Base-by-base conservation (phyloP, 306 rosid species). In the Citrullus colocynthis region DNA sequence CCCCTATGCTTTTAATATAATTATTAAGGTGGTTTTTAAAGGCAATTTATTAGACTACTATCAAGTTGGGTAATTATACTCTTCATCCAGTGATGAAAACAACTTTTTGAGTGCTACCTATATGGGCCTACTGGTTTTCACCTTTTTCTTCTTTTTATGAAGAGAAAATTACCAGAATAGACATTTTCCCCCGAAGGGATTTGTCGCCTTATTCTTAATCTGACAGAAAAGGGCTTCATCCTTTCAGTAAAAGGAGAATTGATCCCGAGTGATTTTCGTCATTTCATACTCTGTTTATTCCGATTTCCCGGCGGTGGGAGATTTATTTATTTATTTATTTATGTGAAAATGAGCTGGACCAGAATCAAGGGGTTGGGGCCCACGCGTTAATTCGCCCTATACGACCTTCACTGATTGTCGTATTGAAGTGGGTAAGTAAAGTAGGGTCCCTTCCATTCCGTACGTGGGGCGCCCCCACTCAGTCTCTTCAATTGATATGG, bases 221-320 rank as follows among this genome's bases (percentile, higher is more conserved):
- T 65, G 72, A 64, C 71, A n/a, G 2, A 41, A 66, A 39, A 66
- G 74, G 52, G 30, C 52, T 1, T 2, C 52, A 4, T 17, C 54
- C 54, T 67, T 67, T 41, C 74, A 34, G 8, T 39, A 67, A 48
- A 20, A 49, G 13, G 76, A 15, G 59, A 51, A 7, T 49, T 72
- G 42, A 72, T 72, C 58, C 55, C 21, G 24, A 49, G 76, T 49
- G 60, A 72, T 49, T 72, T 72, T 72, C 76, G 76, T 72, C 59
- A 45, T 72, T 72, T 28, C 54, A 41, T 13, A 0, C 41, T 45
- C 51, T 15, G 2, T 49, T 28, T 48, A 21, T 44, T 36, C 55
- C 36, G 55, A 69, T 42, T 69, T 69, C 56, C 75, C 75, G 75
- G 75, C 18, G 56, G 36, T 42, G 56, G 14, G 54, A 42, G n/a